Evolutionary conservation across 257 asterid species (phyloP).

Genomic region (Hygrophila difformis): DNA sequence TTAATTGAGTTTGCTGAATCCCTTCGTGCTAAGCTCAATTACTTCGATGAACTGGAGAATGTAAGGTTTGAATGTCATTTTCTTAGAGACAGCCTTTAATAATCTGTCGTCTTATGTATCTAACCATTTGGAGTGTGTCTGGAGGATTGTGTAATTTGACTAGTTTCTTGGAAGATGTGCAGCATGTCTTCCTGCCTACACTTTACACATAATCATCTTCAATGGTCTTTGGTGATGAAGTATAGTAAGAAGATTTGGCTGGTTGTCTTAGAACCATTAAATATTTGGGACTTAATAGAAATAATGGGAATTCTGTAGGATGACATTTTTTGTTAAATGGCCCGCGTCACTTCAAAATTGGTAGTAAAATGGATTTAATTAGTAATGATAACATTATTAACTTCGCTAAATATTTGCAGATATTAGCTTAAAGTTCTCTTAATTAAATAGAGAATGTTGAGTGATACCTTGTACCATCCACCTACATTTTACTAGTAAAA

Average conservation of each 20-base stretch:
- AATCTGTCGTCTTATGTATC: conserved; percentile 9
- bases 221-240: neutral
- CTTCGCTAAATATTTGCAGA: neutral
- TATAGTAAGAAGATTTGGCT: neutral
- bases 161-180: too few relatives aligned
- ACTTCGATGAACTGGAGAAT: conserved; percentile 98
- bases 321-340: neutral
- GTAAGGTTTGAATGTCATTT: conserved; percentile 59
- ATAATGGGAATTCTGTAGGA: too few relatives aligned
- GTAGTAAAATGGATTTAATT: neutral
- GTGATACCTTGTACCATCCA: neutral
- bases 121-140: conserved; percentile 9
- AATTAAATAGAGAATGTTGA: neutral
- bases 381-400: neutral
- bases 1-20: conserved; percentile 92
- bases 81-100: conserved; percentile 15
- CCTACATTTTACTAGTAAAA: too few relatives aligned
- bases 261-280: neutral
- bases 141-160: too few relatives aligned
- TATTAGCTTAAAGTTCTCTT: neutral
- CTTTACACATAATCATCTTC: neutral
- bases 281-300: neutral
- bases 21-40: conserved; percentile 89
- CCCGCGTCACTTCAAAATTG: neutral
- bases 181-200: conserved; percentile 4